Base-by-base conservation (phyloP, 164 flowering plant species). In the Nelumbo lutea region DNA sequence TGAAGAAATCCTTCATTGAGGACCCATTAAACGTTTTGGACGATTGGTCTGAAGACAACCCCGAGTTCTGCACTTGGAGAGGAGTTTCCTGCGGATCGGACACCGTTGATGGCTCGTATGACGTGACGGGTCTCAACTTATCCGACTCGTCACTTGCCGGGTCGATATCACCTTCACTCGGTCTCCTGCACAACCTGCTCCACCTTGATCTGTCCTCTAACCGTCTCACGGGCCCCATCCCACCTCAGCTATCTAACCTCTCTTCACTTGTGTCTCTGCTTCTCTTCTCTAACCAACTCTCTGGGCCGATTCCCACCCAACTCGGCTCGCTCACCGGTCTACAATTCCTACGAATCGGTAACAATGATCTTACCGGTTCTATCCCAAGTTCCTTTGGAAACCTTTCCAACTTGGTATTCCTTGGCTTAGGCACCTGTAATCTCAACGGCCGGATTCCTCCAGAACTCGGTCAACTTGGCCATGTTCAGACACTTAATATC, bases 141-240 rank as follows among this genome's bases (percentile, higher is more conserved):
- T 87, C 98, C 39, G 83, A 71, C 67, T 84, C 84, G n/a, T 83
- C 86, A 45, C 86, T 96, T 53, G 50, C 60, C 47, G 99, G 98
- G 46, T 74, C 90, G 5, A 76, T 96, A 2, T 85, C 99, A 7
- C 84, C 94, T 3, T 75, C 93, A 5, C 78, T 95, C 65, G 86
- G 82, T 48, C 68, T 67, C 6, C 76, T 95, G 10, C 67, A 44
- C 10, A 66, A 83, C 77, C 90, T 95, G 70, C 74, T 80, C 78
- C 83, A 81, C 77, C 87, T 95, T 57, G 96, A 95, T 76, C 90
- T 95, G 44, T 90, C 97, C 3, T 79, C 83, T 9, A 95, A 95
- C 78, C 61, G 65, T 59, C 87, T 95, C 63, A 53, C 78, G 4
- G 97, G 97, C n/a, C 83, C 89, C 76, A 90, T 95, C 66, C 97